Evolutionary conservation across 148 eudicot genomes (phyloP).

Genomic region (Camellia japonica): DNA sequence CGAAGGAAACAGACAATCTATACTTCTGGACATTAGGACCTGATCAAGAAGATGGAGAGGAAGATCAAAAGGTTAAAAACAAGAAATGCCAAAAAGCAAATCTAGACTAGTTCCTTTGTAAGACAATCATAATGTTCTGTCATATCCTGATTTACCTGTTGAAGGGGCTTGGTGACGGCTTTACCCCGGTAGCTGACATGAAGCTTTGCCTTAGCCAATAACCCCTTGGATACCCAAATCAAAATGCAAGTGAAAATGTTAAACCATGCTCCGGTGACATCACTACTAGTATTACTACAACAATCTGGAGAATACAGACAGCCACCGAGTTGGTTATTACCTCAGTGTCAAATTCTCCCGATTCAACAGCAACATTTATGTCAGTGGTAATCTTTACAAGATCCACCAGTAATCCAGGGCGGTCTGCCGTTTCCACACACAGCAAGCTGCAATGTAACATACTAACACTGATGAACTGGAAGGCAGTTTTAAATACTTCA

Average conservation of each 20-base stretch:
- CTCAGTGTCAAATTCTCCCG: constrained; percentile 98
- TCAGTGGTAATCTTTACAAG: constrained; percentile 80
- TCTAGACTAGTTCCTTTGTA: neutral
- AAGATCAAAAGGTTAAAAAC: no score
- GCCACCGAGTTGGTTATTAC: constrained; percentile 23
- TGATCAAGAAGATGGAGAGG: no score
- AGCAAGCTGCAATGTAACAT: constrained; percentile 63
- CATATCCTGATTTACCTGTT: constrained; percentile 51
- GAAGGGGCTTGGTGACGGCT: constrained; percentile 75
- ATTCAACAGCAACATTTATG: constrained; percentile 69
- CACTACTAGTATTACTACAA: neutral
- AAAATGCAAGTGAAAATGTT: constrained; percentile 4
- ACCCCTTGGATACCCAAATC: constrained; percentile 47
- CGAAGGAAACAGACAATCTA: no score
- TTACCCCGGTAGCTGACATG: constrained; percentile 79
- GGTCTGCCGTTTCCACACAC: constrained; percentile 74
- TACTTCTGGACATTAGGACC: no score
- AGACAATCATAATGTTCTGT: neutral
- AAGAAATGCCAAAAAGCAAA: no score
- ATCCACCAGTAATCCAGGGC: constrained; percentile 89
- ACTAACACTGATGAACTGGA: neutral
- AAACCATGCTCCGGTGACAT: neutral
- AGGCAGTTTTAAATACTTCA: neutral
- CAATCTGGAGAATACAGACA: neutral
- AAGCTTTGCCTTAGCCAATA: constrained; percentile 87